phyloP scores from a whole-genome alignment of 169 alveolate species.

The Eimeria tenella region DNA sequence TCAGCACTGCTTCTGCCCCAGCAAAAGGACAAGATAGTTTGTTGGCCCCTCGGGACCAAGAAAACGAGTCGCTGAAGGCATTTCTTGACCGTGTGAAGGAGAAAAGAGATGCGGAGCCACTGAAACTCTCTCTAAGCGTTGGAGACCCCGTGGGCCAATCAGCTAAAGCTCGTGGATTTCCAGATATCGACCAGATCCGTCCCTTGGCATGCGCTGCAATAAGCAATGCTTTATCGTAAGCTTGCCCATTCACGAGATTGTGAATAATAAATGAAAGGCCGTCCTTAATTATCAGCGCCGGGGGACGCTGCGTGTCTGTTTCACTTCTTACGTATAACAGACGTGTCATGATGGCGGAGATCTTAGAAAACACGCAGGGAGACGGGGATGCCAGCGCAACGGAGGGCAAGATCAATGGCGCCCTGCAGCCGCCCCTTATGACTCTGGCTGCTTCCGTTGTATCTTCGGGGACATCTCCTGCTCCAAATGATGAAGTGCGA shows the following conservation, averaged over 20 bases:
- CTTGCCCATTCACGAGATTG: background rate
- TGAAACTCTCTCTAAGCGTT: conserved; percentile 44
- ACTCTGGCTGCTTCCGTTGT: conserved; percentile 57
- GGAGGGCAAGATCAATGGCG: background rate
- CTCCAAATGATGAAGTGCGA: conserved; percentile 36
- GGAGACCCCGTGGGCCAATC: conserved; percentile 72
- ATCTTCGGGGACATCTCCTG: conserved; percentile 14
- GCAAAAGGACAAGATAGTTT: conserved; percentile 5
- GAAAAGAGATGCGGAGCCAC: conserved; percentile 47
- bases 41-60: conserved; percentile 28
- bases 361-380: conserved; percentile 7
- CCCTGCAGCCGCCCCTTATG: conserved; percentile 57
- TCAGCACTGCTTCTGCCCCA: conserved; percentile 70
- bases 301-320: background rate
- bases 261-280: too few species aligned
- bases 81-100: conserved; percentile 59
- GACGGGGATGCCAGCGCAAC: background rate
- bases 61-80: conserved; percentile 51
- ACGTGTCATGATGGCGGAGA: conserved; percentile 68
- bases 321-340: background rate
- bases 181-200: conserved; percentile 71
- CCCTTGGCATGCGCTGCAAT: conserved; percentile 75
- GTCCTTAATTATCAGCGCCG: too few species aligned
- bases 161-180: conserved; percentile 65
- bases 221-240: conserved; percentile 73